Conservation (phyloP, 1,139 yeast species). For the Hansenula lynferdii region DNA sequence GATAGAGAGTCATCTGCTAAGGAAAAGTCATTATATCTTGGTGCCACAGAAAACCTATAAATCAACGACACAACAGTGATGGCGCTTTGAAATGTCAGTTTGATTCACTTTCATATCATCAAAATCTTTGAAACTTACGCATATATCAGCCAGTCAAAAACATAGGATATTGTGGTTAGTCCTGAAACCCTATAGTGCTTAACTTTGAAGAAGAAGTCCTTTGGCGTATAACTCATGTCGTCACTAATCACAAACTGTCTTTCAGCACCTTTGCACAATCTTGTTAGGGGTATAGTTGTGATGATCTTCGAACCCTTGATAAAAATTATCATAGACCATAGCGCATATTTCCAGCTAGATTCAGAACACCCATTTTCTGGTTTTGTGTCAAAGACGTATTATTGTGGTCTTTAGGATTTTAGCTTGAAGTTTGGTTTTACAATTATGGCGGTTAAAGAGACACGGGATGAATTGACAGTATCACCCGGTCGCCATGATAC, state of each 20-base stretch:
- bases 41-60: constrained; percentile 33
- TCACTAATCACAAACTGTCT: background rate
- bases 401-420: no score
- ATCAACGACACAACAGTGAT: constrained; percentile 25
- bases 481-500: background rate
- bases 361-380: background rate
- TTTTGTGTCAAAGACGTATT: constrained; percentile 1
- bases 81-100: constrained; percentile 2
- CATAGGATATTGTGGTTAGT: constrained; percentile 28
- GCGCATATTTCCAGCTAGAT: no score
- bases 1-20: constrained; percentile 29
- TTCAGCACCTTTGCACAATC: background rate
- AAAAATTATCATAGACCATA: no score
- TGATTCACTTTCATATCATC: background rate
- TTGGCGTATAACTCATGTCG: no score
- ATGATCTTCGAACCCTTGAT: no score
- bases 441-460: no score
- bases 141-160: constrained; percentile 34
- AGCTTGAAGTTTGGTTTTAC: no score
- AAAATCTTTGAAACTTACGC: constrained; percentile 8
- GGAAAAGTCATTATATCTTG: constrained; percentile 39
- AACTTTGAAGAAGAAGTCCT: constrained; percentile 17
- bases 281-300: no score
- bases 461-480: background rate
- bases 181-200: constrained; percentile 21